Percentiles rank a stretch among this genome's conserved stretches.
These are phyloP conservation scores for Epichloe typhina DNA, from an alignment of 2,329 filamentous ascomycete species.

Conservation along the genomic window DNA sequence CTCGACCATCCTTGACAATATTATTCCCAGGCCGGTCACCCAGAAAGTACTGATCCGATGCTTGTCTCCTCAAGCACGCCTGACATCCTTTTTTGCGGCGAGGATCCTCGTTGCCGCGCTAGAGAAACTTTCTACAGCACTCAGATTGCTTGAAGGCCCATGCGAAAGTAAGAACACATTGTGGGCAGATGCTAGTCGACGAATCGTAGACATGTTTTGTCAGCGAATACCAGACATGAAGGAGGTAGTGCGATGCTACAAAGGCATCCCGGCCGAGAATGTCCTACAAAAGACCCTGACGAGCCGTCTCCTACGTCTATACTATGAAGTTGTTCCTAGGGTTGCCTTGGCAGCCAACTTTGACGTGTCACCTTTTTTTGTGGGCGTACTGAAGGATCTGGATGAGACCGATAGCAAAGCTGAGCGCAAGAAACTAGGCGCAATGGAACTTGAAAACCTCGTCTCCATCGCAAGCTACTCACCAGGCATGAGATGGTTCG, in stretches of 20 bases:
- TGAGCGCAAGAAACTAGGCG: slow-evolving; percentile 38
- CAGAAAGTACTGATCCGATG: slow-evolving; percentile 71
- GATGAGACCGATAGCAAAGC: slow-evolving; percentile 39
- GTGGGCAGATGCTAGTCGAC: slow-evolving; percentile 58
- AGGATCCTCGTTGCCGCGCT: slow-evolving; percentile 68
- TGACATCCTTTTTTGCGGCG: slow-evolving; percentile 81
- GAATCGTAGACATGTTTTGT: slow-evolving; percentile 61
- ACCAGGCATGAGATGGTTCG: slow-evolving; percentile 81
- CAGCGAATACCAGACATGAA: slow-evolving; percentile 71
- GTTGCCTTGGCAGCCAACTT: slow-evolving; percentile 73
- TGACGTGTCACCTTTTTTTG: slow-evolving; percentile 72
- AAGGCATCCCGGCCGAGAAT: slow-evolving; percentile 53
- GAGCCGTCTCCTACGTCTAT: slow-evolving; percentile 68
- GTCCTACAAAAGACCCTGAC: slow-evolving; percentile 64
- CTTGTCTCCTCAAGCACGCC: slow-evolving; percentile 60
- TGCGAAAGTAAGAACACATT: slow-evolving; percentile 25
- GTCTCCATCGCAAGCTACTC: slow-evolving; percentile 70
- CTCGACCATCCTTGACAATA: slow-evolving; percentile 68
- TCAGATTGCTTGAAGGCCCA: slow-evolving; percentile 45
- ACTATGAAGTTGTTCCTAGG: slow-evolving; percentile 71
- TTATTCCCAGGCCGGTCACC: slow-evolving; percentile 70
- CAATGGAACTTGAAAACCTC: slow-evolving; percentile 69
- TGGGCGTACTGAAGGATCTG: slow-evolving; percentile 50
- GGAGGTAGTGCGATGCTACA: slow-evolving; percentile 63
- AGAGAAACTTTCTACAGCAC: slow-evolving; percentile 56